Evolutionary conservation across 2,329 filamentous ascomycete genomes (phyloP).

Genomic region (Fusarium armeniacum): DNA sequence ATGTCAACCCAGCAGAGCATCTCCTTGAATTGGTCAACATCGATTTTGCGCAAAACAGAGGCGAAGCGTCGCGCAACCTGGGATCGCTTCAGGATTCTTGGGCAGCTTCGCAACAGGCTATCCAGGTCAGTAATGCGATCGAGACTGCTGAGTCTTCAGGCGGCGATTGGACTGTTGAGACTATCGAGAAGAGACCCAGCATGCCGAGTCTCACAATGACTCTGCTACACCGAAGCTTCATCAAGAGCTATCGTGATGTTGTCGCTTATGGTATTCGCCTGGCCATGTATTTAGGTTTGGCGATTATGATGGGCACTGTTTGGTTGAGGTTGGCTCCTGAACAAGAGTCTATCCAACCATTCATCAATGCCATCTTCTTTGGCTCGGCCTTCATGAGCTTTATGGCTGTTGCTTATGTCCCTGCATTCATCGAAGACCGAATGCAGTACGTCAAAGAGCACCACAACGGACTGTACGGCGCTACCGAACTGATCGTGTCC

Average conservation of each 20-base stretch:
- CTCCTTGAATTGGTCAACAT: constrained; percentile 83
- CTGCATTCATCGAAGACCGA: constrained; percentile 77
- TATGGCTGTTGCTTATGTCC: constrained; percentile 88
- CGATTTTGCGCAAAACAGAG: constrained; percentile 73
- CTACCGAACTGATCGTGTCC: constrained; percentile 78
- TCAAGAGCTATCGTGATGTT: constrained; percentile 88
- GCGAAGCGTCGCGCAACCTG: constrained; percentile 58
- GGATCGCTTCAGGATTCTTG: constrained; percentile 49
- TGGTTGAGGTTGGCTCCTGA: constrained; percentile 79
- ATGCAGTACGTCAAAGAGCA: constrained; percentile 70
- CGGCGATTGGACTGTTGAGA: constrained; percentile 36
- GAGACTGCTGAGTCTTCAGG: constrained; percentile 51
- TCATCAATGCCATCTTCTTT: constrained; percentile 86
- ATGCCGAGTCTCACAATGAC: constrained; percentile 68
- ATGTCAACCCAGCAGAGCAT: constrained; percentile 85
- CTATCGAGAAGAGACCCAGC: constrained; percentile 57
- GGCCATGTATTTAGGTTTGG: constrained; percentile 82
- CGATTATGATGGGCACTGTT: constrained; percentile 90
- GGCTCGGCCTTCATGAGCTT: constrained; percentile 82
- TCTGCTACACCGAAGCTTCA: constrained; percentile 81
- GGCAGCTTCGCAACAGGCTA: constrained; percentile 44
- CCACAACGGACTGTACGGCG: constrained; percentile 84
- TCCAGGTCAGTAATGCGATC: constrained; percentile 44
- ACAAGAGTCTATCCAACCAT: constrained; percentile 82
- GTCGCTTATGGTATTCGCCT: constrained; percentile 87